Conservation (phyloP, 176 grass and related monocot genomes). For the Hyparrhenia diplandra region DNA sequence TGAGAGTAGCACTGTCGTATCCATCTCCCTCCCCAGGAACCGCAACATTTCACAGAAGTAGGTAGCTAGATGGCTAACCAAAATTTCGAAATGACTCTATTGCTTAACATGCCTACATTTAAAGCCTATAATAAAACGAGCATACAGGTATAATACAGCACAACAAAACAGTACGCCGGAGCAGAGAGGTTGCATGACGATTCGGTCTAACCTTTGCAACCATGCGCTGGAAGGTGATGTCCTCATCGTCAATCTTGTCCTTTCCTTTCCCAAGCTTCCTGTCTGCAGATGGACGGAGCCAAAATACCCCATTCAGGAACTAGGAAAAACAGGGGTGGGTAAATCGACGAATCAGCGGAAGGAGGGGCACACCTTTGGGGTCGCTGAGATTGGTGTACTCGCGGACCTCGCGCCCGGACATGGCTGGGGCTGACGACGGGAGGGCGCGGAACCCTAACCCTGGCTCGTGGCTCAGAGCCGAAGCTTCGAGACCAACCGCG, state of each 20-base stretch:
- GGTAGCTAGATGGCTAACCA: not conserved
- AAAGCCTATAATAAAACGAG: not conserved
- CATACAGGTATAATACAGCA: not conserved
- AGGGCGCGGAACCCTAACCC: conserved; percentile 18
- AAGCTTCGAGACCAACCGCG: conserved; percentile 1
- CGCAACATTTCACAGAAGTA: not conserved
- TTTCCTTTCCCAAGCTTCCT: conserved; percentile 93
- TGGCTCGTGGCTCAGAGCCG: not conserved
- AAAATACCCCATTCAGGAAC: conserved; percentile 1
- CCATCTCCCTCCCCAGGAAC: too few relatives aligned
- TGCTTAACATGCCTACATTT: not conserved
- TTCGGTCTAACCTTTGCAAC: conserved; percentile 95
- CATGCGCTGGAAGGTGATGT: conserved; percentile 98
- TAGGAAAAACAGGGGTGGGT: too few relatives aligned
- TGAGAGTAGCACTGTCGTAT: not conserved
- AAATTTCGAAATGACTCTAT: not conserved
- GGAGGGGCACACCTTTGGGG: conserved; percentile 68
- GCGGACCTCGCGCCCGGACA: conserved; percentile 92
- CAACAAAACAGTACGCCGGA: not conserved
- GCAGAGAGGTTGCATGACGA: conserved; percentile 38
- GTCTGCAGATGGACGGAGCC: conserved; percentile 40
- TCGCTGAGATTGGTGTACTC: conserved; percentile 99
- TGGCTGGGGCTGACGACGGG: conserved; percentile 22
- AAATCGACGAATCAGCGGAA: not conserved
- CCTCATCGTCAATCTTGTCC: conserved; percentile 95